A percentile compares a stretch with the other conserved stretches of the same genome.
Conservation (phyloP, 768 basidiomycete species). For the Solioccasus polychromus region DNA sequence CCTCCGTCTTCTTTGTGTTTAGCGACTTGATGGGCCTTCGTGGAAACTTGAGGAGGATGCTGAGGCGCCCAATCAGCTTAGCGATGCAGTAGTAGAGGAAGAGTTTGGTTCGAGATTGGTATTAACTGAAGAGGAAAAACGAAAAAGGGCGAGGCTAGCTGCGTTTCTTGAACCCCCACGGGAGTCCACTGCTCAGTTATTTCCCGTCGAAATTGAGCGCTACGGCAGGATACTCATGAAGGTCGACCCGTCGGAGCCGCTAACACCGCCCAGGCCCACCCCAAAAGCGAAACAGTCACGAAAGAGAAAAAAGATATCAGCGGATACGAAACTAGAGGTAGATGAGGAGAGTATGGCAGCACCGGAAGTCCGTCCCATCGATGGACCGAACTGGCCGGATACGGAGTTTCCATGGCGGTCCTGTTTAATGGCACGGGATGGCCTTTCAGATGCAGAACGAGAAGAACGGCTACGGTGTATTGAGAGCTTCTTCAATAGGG, state of each 20-base stretch:
- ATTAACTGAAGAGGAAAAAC: constrained; percentile 56
- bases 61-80: constrained; percentile 12
- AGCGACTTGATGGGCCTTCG: constrained; percentile 24
- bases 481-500: constrained; percentile 68
- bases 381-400: constrained; percentile 77
- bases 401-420: constrained; percentile 75
- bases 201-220: constrained; percentile 63
- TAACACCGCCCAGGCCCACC: constrained; percentile 26
- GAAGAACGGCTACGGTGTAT: constrained; percentile 64
- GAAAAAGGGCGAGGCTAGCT: constrained; percentile 63
- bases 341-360: constrained; percentile 12
- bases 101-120: constrained; percentile 2
- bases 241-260: constrained; percentile 40
- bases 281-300: constrained; percentile 41
- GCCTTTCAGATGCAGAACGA: constrained; percentile 50
- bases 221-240: constrained; percentile 72
- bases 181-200: constrained; percentile 42
- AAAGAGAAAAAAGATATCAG: constrained; percentile 49
- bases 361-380: constrained; percentile 33
- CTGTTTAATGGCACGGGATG: constrained; percentile 52
- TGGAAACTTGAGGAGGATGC: constrained; percentile 20
- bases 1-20: neutral
- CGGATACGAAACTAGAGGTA: constrained; percentile 19
- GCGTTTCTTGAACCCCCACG: constrained; percentile 55
- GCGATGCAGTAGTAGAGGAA: constrained; percentile 14